These are phyloP conservation scores for Talaromyces stipitatus DNA, from an alignment of 495 filamentous ascomycete genomes.

Conservation along the genomic window DNA sequence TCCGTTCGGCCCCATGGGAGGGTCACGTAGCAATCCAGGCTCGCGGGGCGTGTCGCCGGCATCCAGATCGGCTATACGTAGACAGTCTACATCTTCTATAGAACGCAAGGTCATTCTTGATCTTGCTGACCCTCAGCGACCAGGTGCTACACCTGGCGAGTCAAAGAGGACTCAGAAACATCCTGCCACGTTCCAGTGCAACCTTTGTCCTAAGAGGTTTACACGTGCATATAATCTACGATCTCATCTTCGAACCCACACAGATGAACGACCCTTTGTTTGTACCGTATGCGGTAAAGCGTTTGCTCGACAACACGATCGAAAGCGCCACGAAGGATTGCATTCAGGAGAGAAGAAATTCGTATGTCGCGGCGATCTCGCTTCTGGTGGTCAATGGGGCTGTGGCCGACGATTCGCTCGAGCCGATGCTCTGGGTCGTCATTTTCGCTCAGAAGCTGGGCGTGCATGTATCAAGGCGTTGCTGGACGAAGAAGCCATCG, in stretches of 20 bases:
- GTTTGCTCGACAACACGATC: conserved; percentile 88
- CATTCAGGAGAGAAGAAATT: conserved; percentile 96
- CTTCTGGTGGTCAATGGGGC: conserved; percentile 77
- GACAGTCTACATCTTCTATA: conserved; percentile 83
- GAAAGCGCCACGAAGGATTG: conserved; percentile 84
- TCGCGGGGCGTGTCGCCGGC: conserved; percentile 53
- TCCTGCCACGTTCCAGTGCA: conserved; percentile 86
- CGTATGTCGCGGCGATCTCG: conserved; percentile 85
- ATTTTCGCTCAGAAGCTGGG: conserved; percentile 93
- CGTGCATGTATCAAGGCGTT: conserved; percentile 94
- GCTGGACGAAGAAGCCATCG: conserved; percentile 79
- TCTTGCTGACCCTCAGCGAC: conserved; percentile 80
- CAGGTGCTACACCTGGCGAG: conserved; percentile 52
- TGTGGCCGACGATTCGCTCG: conserved; percentile 91
- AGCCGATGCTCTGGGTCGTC: conserved; percentile 90
- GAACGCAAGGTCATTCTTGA: conserved; percentile 86
- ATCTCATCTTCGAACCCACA: conserved; percentile 88
- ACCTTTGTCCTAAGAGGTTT: conserved; percentile 77
- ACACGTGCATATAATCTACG: conserved; percentile 85
- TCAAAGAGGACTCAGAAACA: conserved; percentile 86
- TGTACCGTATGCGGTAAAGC: conserved; percentile 95
- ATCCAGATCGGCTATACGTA: conserved; percentile 46
- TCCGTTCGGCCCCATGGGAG: conserved; percentile 42
- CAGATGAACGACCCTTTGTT: conserved; percentile 89
- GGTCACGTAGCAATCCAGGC: conserved; percentile 36